Percentiles rank a stretch among this genome's conserved stretches.
Evolutionary conservation across 306 rosid species (phyloP).

Genomic region (Prunus campanulata): DNA sequence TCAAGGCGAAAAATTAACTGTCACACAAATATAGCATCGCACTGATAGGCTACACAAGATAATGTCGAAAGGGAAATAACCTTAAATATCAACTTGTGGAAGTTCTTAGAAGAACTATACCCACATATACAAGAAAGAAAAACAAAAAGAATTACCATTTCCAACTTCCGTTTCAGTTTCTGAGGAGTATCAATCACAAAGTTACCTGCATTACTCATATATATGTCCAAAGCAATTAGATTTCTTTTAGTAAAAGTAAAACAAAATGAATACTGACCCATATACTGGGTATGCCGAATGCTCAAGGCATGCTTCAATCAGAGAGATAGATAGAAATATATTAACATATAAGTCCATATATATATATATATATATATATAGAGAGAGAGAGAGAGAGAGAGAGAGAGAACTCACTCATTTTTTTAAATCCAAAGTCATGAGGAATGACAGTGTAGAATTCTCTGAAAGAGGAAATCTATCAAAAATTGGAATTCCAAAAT

Average conservation of each 20-base stretch:
- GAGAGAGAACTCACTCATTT: constrained; percentile 70
- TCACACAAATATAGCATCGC: neutral
- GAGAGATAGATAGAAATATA: neutral
- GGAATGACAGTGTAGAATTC: constrained; percentile 96
- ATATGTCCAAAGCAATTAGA: constrained; percentile 18
- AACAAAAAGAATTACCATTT: constrained; percentile 65
- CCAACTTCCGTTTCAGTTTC: constrained; percentile 80
- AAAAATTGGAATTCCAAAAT: constrained; percentile 22
- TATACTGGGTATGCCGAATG: neutral
- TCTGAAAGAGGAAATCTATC: constrained; percentile 51
- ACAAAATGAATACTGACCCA: constrained; percentile 5
- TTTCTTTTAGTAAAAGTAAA: constrained; percentile 15
- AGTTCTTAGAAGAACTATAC: neutral
- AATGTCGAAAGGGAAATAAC: neutral
- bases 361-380: too few relatives aligned
- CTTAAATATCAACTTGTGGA: neutral
- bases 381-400: neutral
- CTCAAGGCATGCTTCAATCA: neutral
- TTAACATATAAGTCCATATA: too few relatives aligned
- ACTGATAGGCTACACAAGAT: neutral
- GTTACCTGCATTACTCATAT: constrained; percentile 53
- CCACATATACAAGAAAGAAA: neutral
- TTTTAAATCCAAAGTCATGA: constrained; percentile 90
- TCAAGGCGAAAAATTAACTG: neutral
- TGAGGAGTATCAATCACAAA: constrained; percentile 91